Evolutionary conservation across 306 rosid genomes (phyloP).

Genomic region (Ziziphus jujuba): DNA sequence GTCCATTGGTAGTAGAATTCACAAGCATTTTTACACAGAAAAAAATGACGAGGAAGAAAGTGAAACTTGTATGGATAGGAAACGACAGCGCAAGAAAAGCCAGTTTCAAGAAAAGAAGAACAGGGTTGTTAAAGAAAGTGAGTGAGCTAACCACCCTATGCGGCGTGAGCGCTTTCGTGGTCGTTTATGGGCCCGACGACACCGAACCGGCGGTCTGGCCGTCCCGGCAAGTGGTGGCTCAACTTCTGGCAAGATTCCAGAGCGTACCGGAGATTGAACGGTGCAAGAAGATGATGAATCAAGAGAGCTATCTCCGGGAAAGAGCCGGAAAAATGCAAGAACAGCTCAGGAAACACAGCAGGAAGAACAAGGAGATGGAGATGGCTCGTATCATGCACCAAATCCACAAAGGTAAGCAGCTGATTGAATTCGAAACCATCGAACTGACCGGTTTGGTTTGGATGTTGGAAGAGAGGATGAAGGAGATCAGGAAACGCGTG

Average conservation of each 20-base stretch:
- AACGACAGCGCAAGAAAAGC: conserved; percentile 35
- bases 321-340: conserved; percentile 21
- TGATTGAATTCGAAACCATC: conserved; percentile 7
- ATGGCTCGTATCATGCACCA: conserved; percentile 26
- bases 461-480: conserved; percentile 7
- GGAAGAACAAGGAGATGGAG: conserved; percentile 24
- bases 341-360: conserved; percentile 16
- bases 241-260: conserved; percentile 19
- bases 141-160: conserved; percentile 33
- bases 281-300: conserved; percentile 32
- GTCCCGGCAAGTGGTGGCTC: conserved; percentile 8
- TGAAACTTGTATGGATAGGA: conserved; percentile 31
- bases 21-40: neutral
- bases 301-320: conserved; percentile 35
- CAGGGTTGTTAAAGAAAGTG: conserved; percentile 39
- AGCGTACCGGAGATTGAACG: conserved; percentile 28
- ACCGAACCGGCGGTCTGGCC: conserved; percentile 31
- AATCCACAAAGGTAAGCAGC: conserved; percentile 17
- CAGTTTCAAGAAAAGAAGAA: conserved; percentile 30
- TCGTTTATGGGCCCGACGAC: conserved; percentile 24
- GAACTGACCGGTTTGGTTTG: conserved; percentile 9
- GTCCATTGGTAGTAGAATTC: too few species aligned
- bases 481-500: conserved; percentile 1
- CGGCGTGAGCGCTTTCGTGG: conserved; percentile 26
- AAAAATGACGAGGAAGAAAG: conserved; percentile 32